Evolutionary conservation across 345 rosid species (phyloP), one percentile per base, ranked within the genome.

Genomic region (Syzygium aqueum): DNA sequence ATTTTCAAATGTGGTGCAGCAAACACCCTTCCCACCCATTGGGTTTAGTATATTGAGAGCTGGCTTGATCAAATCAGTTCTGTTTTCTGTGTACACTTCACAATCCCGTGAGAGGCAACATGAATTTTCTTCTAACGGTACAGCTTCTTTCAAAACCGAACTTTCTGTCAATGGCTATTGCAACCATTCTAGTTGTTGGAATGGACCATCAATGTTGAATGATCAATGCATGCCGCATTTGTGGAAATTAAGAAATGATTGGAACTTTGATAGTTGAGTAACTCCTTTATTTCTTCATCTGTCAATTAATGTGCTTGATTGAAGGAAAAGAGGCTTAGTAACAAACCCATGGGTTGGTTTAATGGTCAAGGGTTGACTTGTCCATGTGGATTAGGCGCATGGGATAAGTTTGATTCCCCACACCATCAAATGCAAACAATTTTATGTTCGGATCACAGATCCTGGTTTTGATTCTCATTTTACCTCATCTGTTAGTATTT

Each of bases 11-110:
- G 86, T 92, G 53, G 86, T 92, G 85, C 92, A 91, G 86, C 92
- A 92, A 80, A 87, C 92, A 67, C 92, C 92, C 33, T 83, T 90
- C 89, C 90, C 91, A 59, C 94, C 92, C 54, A 73, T 92, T 53
- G 94, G 94, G 19, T 91, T 92, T 88, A 88, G 89, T 88, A 89
- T 91, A 67, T 88, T 92, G 90, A 89, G 86, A 87, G 94, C 94
- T 84, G 94, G 92, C 53, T 51, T 92, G 88, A 88, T 89, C 80
- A 92, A 91, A 86, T 92, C 94, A 46, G 89, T 92, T 86, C 86
- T 92, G 43, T 90, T 91, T 52, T 92, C 91, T 50, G 90, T 91
- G n/a, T 90, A 84, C 85, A 86, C 92, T 23, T 91, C 94, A 85
- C 87, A 54, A 85, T 87, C 90, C 77, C 56, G 17, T 46, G 85